These are phyloP conservation scores for Leccinum rimulosum DNA, from an alignment of 768 basidiomycete genomes.

Conservation along the genomic window DNA sequence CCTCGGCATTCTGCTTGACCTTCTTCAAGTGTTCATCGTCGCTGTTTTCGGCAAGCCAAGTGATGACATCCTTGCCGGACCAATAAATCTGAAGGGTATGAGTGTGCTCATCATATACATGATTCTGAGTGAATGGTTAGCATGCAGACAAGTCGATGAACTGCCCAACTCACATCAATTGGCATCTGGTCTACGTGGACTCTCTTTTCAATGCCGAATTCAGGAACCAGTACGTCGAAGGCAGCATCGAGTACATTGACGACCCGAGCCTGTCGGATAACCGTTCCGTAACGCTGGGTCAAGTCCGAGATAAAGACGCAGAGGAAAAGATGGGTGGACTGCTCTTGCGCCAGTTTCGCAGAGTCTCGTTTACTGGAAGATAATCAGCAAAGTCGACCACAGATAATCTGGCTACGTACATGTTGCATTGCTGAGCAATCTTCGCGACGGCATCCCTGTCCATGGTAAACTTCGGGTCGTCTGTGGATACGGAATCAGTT, in stretches of 20 bases:
- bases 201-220: constrained; percentile 98
- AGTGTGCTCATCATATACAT: constrained; percentile 93
- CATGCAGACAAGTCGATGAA: not conserved
- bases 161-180: constrained; percentile 66
- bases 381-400: constrained; percentile 4
- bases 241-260: constrained; percentile 96
- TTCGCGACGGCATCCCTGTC: constrained; percentile 98
- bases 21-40: constrained; percentile 96
- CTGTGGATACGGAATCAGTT: constrained; percentile 25
- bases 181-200: constrained; percentile 99
- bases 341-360: constrained; percentile 89
- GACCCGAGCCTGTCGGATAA: constrained; percentile 92
- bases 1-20: constrained; percentile 90
- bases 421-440: constrained; percentile 97
- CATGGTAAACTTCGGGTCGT: constrained; percentile 92
- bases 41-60: constrained; percentile 91
- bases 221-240: constrained; percentile 93
- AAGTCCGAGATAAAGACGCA: constrained; percentile 94
- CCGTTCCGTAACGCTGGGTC: constrained; percentile 92
- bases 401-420: constrained; percentile 48
- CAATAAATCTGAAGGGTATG: constrained; percentile 95
- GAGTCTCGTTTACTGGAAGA: constrained; percentile 80
- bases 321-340: constrained; percentile 92
- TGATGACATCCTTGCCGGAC: constrained; percentile 92
- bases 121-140: constrained; percentile 58